Evolutionary conservation across 1,139 yeast species (phyloP), one percentile per base, ranked within the genome.

Genomic region (Pichiaceae sp.): DNA sequence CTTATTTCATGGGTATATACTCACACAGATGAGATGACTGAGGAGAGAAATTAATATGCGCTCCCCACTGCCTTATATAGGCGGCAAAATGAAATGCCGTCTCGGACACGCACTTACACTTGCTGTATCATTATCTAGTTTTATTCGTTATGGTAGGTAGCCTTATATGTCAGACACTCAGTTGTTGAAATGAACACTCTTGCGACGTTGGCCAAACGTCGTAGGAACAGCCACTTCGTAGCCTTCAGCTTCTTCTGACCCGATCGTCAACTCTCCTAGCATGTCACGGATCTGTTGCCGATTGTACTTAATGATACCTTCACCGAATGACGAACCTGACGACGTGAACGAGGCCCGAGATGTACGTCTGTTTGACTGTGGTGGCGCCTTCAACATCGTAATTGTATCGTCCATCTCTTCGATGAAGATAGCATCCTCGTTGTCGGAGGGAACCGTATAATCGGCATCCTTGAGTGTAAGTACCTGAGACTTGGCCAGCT

Each of bases 321-420:
- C 59, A 17, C 59, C 59, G 38, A 55, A 55, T 12, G 59, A 54
- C 11, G 51, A 49, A 23, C 59, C 59, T 1, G 57, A 52, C 2
- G 59, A 54, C 6, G 59, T 55, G 31, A 55, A 53, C 4, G 57
- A 53, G 1, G 57, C 50, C 8, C 25, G 25, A n/a, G n/a, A n/a
- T n/a, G n/a, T n/a, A 11, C 28, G 28, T 6, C 28, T 6, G 28
- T 25, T 25, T 15, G 28, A 25, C 5, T 24, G 17, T 6, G 28
- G 15, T 11, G 14, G 15, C 6, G 6, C 28, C 6, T 6, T 6
- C 7, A 25, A 6, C 7, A 8, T 12, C 8, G 14, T 15, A 12
- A 25, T 25, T 6, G 28, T 12, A 7, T 25, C 28, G 11, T 21
- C 24, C 9, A 21, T 7, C 11, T 21, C 24, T 4, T 29, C 29